phyloP scores from a whole-genome alignment of 768 basidiomycete genomes.

The Phanerochaete carnosa region DNA sequence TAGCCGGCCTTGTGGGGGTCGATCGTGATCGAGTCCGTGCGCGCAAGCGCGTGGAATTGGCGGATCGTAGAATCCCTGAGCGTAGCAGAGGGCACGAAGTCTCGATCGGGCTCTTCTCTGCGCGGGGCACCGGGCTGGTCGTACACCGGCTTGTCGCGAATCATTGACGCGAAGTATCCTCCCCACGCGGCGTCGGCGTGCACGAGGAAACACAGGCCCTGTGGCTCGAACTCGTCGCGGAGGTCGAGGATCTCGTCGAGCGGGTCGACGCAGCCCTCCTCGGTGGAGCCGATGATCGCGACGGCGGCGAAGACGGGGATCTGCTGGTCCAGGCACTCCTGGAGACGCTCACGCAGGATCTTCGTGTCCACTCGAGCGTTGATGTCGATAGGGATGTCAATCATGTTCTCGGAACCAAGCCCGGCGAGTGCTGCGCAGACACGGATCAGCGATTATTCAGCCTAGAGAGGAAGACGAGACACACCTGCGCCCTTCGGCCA shows the following conservation, averaged over 20 bases:
- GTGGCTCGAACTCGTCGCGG: slow-evolving; percentile 27
- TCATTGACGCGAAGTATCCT: slow-evolving; percentile 38
- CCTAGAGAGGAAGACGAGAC: slow-evolving; percentile 9
- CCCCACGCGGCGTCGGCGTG: slow-evolving; percentile 49
- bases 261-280: slow-evolving; percentile 42
- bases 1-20: slow-evolving; percentile 45
- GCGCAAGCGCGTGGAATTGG: slow-evolving; percentile 25
- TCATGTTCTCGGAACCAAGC: slow-evolving; percentile 37
- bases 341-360: slow-evolving; percentile 24
- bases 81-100: slow-evolving; percentile 27
- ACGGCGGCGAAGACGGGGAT: slow-evolving; percentile 41
- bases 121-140: not conserved
- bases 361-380: slow-evolving; percentile 33
- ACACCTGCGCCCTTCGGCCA: slow-evolving; percentile 47
- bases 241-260: slow-evolving; percentile 34
- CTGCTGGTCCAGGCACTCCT: slow-evolving; percentile 27
- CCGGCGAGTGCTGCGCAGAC: slow-evolving; percentile 35
- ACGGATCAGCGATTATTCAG: not conserved
- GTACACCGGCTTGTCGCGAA: slow-evolving; percentile 17
- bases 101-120: slow-evolving; percentile 6
- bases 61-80: slow-evolving; percentile 26
- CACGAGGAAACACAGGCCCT: slow-evolving; percentile 37
- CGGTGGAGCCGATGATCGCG: slow-evolving; percentile 41
- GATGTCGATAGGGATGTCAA: slow-evolving; percentile 33
- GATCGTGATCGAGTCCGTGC: slow-evolving; percentile 38